These are phyloP conservation scores for Halophytophthora polymorphica DNA, from an alignment of 352 stramenopile species.

Conservation along the genomic window DNA sequence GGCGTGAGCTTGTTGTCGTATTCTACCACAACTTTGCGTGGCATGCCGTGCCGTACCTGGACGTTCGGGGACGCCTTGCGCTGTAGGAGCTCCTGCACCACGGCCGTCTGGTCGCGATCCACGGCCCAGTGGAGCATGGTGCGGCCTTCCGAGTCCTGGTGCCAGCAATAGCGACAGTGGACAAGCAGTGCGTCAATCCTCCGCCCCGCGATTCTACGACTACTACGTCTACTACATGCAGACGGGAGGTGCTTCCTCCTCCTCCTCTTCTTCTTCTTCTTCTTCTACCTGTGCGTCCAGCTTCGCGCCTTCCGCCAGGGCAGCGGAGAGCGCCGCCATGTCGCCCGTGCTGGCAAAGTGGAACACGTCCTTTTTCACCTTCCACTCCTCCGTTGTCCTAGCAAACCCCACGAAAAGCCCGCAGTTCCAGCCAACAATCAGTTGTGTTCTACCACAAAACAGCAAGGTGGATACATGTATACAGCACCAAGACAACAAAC, in stretches of 20 bases:
- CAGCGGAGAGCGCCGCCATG: constrained; percentile 43
- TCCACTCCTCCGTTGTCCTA: constrained; percentile 77
- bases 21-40: background rate
- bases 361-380: constrained; percentile 67
- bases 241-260: too few species aligned
- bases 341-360: constrained; percentile 70
- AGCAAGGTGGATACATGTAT: background rate
- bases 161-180: background rate
- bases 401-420: background rate
- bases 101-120: constrained; percentile 50
- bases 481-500: background rate
- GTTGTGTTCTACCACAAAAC: background rate
- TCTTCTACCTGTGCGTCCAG: constrained; percentile 53
- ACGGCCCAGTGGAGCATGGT: constrained; percentile 85
- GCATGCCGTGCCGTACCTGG: constrained; percentile 30
- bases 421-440: constrained; percentile 1
- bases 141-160: constrained; percentile 65
- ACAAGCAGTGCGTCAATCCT: background rate
- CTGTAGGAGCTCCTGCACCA: constrained; percentile 52
- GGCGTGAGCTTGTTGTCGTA: constrained; percentile 3
- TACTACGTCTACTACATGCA: too few species aligned
- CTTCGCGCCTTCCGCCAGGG: constrained; percentile 37
- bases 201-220: too few species aligned
- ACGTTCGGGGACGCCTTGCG: constrained; percentile 55
- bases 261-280: too few species aligned